Conservation (phyloP, 352 stramenopile species). For the Phytophthora constricta region DNA sequence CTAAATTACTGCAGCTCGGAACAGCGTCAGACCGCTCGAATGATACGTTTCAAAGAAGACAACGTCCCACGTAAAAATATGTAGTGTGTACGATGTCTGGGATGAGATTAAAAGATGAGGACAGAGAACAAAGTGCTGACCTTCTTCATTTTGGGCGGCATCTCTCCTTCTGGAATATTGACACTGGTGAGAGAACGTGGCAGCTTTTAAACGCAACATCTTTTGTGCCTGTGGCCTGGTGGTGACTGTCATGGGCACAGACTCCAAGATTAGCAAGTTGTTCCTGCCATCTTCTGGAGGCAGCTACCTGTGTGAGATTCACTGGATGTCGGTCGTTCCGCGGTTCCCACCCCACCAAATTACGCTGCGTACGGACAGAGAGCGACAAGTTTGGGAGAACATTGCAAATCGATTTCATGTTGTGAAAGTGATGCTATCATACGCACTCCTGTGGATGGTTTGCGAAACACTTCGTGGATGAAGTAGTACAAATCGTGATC, state of each 20-base stretch:
- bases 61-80: no score
- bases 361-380: not conserved
- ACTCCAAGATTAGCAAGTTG: conserved; percentile 26
- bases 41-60: no score
- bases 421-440: no score
- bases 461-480: conserved; percentile 7
- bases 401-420: not conserved
- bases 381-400: not conserved
- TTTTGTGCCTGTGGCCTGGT: conserved; percentile 34
- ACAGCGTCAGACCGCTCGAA: no score
- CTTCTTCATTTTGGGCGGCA: no score
- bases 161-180: no score
- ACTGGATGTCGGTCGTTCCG: conserved; percentile 10
- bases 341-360: conserved; percentile 11
- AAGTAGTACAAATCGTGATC: not conserved
- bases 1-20: no score
- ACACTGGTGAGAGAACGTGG: conserved; percentile 20
- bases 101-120: no score
- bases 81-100: no score
- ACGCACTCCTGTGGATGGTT: conserved; percentile 17
- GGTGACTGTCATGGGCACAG: conserved; percentile 34
- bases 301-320: not conserved
- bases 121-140: no score
- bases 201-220: conserved; percentile 40
- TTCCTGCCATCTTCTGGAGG: not conserved